A percentile compares a stretch with the other conserved stretches of the same genome.
Evolutionary conservation across 2,329 filamentous ascomycete genomes (phyloP).

Genomic region (Alternaria sp.): DNA sequence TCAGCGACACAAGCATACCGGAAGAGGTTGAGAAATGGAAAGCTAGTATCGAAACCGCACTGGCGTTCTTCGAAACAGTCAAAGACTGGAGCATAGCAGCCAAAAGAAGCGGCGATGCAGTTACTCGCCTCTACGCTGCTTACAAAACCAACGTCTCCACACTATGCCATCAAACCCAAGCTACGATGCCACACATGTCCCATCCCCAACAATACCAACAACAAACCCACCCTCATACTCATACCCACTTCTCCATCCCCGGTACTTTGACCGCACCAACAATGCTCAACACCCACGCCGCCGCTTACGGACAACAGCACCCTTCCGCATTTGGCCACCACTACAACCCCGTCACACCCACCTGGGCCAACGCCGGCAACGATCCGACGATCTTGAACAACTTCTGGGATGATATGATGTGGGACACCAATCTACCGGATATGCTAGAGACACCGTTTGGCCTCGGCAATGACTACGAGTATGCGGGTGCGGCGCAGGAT

Average conservation of each 20-base stretch:
- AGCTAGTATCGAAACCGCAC: conserved; percentile 52
- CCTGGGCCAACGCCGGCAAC: conserved; percentile 33
- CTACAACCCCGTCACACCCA: conserved; percentile 41
- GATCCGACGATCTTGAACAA: conserved; percentile 45
- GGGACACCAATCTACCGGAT: conserved; percentile 52
- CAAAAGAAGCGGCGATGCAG: conserved; percentile 54
- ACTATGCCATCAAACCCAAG: conserved; percentile 19
- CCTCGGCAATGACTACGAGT: conserved; percentile 48
- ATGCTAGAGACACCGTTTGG: conserved; percentile 50
- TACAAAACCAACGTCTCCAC: conserved; percentile 45
- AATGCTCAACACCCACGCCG: conserved; percentile 27
- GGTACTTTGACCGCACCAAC: conserved; percentile 21
- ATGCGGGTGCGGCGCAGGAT: conserved; percentile 45
- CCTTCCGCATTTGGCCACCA: conserved; percentile 28
- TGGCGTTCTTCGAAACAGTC: conserved; percentile 56
- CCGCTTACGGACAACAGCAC: conserved; percentile 11
- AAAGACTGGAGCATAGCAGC: conserved; percentile 57
- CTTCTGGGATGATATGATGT: conserved; percentile 56
- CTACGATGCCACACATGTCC: conserved; percentile 25
- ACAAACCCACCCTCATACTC: conserved; percentile 18
- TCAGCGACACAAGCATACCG: conserved; percentile 66
- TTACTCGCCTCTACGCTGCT: conserved; percentile 55
- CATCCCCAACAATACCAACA: conserved; percentile 21
- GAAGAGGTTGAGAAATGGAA: conserved; percentile 55
- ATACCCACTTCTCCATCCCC: conserved; percentile 25